phyloP scores from a whole-genome alignment of 1,284 basidiomycete species.

The Sporisorium exsertum region DNA sequence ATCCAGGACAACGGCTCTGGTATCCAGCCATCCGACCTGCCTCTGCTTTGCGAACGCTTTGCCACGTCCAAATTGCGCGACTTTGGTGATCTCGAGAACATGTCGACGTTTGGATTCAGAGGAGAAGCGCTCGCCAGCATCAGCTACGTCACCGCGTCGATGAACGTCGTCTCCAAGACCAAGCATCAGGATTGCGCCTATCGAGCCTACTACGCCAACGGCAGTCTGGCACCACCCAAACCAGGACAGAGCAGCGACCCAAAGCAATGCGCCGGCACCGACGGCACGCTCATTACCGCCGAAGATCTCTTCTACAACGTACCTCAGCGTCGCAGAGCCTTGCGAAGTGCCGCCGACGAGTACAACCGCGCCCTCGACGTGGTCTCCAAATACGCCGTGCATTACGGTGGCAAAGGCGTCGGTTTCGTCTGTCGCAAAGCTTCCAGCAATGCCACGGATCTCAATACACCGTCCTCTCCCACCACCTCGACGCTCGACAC shows the following conservation, averaged over 20 bases:
- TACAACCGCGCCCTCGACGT: slow-evolving; percentile 92
- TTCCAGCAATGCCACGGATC: slow-evolving; percentile 72
- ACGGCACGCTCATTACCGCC: slow-evolving; percentile 92
- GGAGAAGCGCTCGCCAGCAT: slow-evolving; percentile 97
- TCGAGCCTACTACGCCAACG: slow-evolving; percentile 61
- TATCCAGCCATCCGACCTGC: slow-evolving; percentile 81
- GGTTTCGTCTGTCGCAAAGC: slow-evolving; percentile 77
- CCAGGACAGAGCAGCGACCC: slow-evolving; percentile 71
- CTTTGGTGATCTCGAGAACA: slow-evolving; percentile 86
- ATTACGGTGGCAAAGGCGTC: slow-evolving; percentile 72
- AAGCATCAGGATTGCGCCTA: slow-evolving; percentile 58
- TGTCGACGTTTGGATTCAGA: slow-evolving; percentile 94
- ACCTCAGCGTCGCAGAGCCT: slow-evolving; percentile 85
- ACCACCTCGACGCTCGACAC: slow-evolving; percentile 77
- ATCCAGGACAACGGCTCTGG: slow-evolving; percentile 97
- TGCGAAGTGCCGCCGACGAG: slow-evolving; percentile 89
- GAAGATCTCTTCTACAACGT: slow-evolving; percentile 97
- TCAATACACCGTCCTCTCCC: slow-evolving; percentile 79
- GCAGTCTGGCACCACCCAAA: slow-evolving; percentile 50
- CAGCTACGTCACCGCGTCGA: slow-evolving; percentile 85
- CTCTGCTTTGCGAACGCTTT: slow-evolving; percentile 92
- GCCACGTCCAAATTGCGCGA: slow-evolving; percentile 92
- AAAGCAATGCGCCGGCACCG: slow-evolving; percentile 90
- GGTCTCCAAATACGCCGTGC: slow-evolving; percentile 85
- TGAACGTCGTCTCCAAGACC: slow-evolving; percentile 85